Base-by-base conservation (phyloP, 192 early-diverging fungal genomes). In the Coemansia sp. region DNA sequence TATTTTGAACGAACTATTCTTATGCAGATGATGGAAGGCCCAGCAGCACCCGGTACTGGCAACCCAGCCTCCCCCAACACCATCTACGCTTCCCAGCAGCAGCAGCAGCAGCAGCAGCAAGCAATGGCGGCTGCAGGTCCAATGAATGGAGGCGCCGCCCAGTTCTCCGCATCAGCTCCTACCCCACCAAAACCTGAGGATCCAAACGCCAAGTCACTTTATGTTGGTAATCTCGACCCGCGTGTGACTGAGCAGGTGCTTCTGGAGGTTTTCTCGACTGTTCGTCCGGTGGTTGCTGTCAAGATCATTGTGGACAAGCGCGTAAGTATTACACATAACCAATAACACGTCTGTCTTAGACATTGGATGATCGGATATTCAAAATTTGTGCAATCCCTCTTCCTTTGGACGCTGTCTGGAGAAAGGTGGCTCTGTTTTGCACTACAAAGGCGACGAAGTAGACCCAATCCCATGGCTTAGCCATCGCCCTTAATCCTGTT, bases 161-260 rank as follows among this genome's bases (percentile, higher is more conserved):
- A 77, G 66, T 79, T 62, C 28, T 68, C 77, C 34, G 82, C 82
- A 18, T 49, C 26, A 10, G 23, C 60, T 16, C 14, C 38, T 14
- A 23, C 51, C 7, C 21, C 56, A 23, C 61, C 55, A 49, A 73
- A 49, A 27, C 25, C 71, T 22, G 71, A 69, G 6, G 77, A 80
- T 34, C 51, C 58, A 56, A 74, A 69, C 58, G 71, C 83, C 25
- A 85, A 78, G 74, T 85, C 85, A 22, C 83, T 93, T 41, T 96
- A 94, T 67, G 92, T 94, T 28, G 92, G 91, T 19, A 94, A 93
- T 71, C 83, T 94, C 64, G 92, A 94, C 82, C 87, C 86, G 57
- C 85, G 85, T 30, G 86, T 92, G 60, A 90, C 88, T 16, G 92
- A 95, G 60, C 67, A 69, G 25, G 71, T 83, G 47, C 84, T 96